A percentile compares a stretch with the other conserved stretches of the same genome.
phyloP scores from a whole-genome alignment of 2,329 filamentous ascomycete species.

The Leptosphaerulina australis region DNA sequence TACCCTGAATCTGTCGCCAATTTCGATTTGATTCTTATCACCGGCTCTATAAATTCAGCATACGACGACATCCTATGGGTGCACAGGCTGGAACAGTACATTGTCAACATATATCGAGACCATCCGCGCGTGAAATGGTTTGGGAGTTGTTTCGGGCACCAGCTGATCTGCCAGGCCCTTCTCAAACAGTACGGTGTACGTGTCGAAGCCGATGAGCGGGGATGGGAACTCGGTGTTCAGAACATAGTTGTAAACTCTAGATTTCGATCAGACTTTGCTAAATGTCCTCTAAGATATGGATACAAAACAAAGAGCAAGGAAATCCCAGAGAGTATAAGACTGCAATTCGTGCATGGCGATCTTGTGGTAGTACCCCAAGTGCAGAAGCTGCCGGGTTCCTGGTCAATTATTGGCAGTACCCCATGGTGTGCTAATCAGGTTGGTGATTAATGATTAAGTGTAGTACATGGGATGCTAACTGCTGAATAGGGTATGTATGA shows the following conservation, averaged over 20 bases:
- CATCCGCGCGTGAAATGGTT: conserved; percentile 48
- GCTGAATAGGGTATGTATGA: conserved; percentile 44
- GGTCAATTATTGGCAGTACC: conserved; percentile 33
- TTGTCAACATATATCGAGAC: conserved; percentile 40
- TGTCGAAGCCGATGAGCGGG: conserved; percentile 35
- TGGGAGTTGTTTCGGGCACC: conserved; percentile 55
- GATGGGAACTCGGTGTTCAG: conserved; percentile 38
- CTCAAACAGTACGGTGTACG: conserved; percentile 38
- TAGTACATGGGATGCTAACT: conserved; percentile 41
- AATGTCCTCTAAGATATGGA: neutral
- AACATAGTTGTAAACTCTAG: conserved; percentile 24
- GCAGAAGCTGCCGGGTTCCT: conserved; percentile 24
- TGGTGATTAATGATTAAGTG: conserved; percentile 27
- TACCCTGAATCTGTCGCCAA: conserved; percentile 42
- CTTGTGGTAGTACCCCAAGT: conserved; percentile 32
- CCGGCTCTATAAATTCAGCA: conserved; percentile 46
- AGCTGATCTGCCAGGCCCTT: conserved; percentile 50
- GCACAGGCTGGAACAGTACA: conserved; percentile 35
- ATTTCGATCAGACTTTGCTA: conserved; percentile 12
- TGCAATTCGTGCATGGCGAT: conserved; percentile 52
- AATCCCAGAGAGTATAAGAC: conserved; percentile 22
- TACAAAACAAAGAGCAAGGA: too few species aligned
- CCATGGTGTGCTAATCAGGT: conserved; percentile 46
- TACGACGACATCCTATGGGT: conserved; percentile 42
- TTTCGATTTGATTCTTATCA: conserved; percentile 50